Conservation (phyloP, 2,329 filamentous ascomycete genomes). For the Botryotinia convoluta region DNA sequence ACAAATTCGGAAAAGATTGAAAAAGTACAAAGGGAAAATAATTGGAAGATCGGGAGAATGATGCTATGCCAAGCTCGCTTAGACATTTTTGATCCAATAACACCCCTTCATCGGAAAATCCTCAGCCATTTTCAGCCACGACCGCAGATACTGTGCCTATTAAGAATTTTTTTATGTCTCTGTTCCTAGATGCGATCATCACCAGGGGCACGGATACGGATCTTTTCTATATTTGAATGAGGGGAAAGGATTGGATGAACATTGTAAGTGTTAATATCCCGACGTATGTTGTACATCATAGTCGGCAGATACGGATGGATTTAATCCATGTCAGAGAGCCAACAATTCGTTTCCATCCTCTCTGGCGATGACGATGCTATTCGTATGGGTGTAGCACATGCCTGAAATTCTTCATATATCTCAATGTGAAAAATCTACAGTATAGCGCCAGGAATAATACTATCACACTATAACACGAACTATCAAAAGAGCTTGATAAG, state of each 20-base stretch:
- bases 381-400: neutral
- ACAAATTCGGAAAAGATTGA: neutral
- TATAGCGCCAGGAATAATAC: neutral
- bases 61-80: conserved; percentile 16
- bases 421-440: neutral
- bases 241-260: conserved; percentile 1
- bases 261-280: neutral
- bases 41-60: conserved; percentile 8
- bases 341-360: neutral
- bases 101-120: conserved; percentile 51
- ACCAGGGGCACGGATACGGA: neutral
- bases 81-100: conserved; percentile 1
- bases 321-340: neutral
- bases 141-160: conserved; percentile 45
- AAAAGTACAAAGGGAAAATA: neutral
- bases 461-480: neutral
- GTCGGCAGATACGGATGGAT: neutral
- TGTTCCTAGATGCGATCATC: conserved; percentile 4
- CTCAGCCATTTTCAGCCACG: conserved; percentile 44
- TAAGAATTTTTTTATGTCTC: neutral
- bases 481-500: neutral
- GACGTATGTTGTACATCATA: conserved; percentile 5
- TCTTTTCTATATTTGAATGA: neutral
- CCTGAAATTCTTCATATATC: neutral
- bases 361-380: neutral